Conservation (phyloP, 2,329 filamentous ascomycete genomes). For the Clonostachys sp. region DNA sequence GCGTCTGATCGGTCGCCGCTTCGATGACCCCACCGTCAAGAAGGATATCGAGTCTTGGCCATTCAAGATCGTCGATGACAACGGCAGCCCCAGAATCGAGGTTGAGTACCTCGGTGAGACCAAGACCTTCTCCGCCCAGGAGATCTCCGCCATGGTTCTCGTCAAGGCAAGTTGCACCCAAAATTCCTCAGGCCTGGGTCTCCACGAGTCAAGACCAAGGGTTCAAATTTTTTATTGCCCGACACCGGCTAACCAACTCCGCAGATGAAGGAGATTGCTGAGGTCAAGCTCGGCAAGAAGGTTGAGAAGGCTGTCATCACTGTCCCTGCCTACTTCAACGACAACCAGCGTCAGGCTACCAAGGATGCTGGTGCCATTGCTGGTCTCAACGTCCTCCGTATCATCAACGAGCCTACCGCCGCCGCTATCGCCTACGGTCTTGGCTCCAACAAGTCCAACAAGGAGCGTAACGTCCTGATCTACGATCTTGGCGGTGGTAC, state of each 20-base stretch:
- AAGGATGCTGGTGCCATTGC: conserved; percentile 98
- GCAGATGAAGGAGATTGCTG: conserved; percentile 99
- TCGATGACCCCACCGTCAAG: conserved; percentile 94
- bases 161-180: conserved; percentile 67
- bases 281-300: conserved; percentile 97
- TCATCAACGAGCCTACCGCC: conserved; percentile 99
- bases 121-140: conserved; percentile 96
- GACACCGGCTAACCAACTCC: conserved; percentile 7
- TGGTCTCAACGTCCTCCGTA: conserved; percentile 97
- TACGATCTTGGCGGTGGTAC: conserved; percentile 99
- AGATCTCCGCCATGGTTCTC: conserved; percentile 98
- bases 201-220: too few species aligned
- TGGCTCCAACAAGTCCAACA: conserved; percentile 87
- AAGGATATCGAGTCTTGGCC: conserved; percentile 99
- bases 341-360: conserved; percentile 99
- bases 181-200: neutral
- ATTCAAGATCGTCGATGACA: conserved; percentile 94
- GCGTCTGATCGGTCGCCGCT: conserved; percentile 95
- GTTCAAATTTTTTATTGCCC: too few species aligned
- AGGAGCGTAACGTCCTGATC: conserved; percentile 98
- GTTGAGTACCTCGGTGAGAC: conserved; percentile 93
- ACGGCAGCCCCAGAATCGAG: conserved; percentile 84
- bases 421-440: conserved; percentile 98
- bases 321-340: conserved; percentile 99
- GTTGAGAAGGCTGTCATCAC: conserved; percentile 99